Percentiles rank a stretch among this genome's conserved stretches.
Evolutionary conservation across 2,329 filamentous ascomycete species (phyloP).

Genomic region (Byssothecium circinans): DNA sequence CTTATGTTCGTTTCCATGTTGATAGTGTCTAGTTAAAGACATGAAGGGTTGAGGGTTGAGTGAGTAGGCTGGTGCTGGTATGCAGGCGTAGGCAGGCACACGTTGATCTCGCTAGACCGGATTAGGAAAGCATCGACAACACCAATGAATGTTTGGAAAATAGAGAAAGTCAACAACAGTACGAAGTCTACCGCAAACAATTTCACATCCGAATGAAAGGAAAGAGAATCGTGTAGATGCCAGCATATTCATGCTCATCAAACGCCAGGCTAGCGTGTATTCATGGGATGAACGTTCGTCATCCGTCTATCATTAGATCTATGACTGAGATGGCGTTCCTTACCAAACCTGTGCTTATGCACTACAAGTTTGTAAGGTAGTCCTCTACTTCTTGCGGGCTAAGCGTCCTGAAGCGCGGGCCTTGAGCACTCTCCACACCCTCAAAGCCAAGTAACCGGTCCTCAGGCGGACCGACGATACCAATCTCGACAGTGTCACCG

Average conservation of each 20-base stretch:
- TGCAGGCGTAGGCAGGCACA: background rate
- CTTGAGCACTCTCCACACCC: constrained; percentile 80
- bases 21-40: background rate
- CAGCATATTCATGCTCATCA: constrained; percentile 20
- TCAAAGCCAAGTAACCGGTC: constrained; percentile 90
- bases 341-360: background rate
- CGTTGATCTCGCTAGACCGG: background rate
- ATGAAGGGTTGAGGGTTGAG: background rate
- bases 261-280: constrained; percentile 2
- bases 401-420: constrained; percentile 89
- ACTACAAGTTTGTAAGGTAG: constrained; percentile 95
- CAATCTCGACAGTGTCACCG: constrained; percentile 96
- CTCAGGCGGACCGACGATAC: constrained; percentile 92
- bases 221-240: constrained; percentile 5
- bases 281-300: constrained; percentile 13
- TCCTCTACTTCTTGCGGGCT: constrained; percentile 98
- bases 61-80: background rate
- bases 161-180: background rate
- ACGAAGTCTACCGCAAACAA: background rate
- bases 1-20: background rate
- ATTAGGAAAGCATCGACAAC: background rate
- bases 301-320: constrained; percentile 17
- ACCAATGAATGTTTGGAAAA: no score
- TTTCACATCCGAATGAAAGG: background rate
- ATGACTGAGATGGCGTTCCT: constrained; percentile 10